These are phyloP conservation scores for Penicillium paxilli DNA, from an alignment of 495 filamentous ascomycete species.

Conservation along the genomic window DNA sequence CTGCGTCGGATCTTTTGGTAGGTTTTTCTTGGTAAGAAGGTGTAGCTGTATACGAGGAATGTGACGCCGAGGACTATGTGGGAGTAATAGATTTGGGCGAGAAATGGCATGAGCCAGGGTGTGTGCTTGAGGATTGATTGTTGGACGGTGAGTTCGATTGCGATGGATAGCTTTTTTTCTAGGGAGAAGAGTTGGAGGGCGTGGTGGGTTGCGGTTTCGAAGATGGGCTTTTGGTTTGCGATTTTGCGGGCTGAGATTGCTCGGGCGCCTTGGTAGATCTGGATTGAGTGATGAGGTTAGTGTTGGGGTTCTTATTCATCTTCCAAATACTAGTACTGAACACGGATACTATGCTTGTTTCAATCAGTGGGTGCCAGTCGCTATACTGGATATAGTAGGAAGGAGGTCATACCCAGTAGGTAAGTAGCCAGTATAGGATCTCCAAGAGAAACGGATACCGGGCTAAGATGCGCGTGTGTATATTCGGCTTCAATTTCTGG, in stretches of 20 bases:
- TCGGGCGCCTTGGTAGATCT: slow-evolving; percentile 60
- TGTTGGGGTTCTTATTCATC: not conserved
- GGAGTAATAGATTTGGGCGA: slow-evolving; percentile 47
- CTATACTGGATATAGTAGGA: not conserved
- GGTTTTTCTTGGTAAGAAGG: slow-evolving; percentile 48
- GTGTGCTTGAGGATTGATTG: slow-evolving; percentile 43
- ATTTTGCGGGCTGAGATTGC: slow-evolving; percentile 58
- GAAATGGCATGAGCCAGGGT: slow-evolving; percentile 59
- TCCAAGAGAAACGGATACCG: slow-evolving; percentile 52
- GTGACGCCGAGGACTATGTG: slow-evolving; percentile 52
- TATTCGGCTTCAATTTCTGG: not conserved
- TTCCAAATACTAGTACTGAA: too few species aligned
- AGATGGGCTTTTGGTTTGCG: slow-evolving; percentile 37
- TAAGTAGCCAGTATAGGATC: slow-evolving; percentile 70
- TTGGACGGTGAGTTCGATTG: slow-evolving; percentile 50
- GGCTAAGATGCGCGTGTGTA: slow-evolving; percentile 33
- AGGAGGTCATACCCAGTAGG: slow-evolving; percentile 50
- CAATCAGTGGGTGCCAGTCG: too few species aligned
- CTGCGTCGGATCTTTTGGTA: slow-evolving; percentile 58
- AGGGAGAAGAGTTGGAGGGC: slow-evolving; percentile 51
- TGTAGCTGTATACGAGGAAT: slow-evolving; percentile 58
- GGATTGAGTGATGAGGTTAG: not conserved
- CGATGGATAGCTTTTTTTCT: slow-evolving; percentile 49
- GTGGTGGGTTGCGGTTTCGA: slow-evolving; percentile 47
- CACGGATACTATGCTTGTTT: too few species aligned